Base-by-base conservation (phyloP, 2,329 filamentous ascomycete species). In the Colletotrichum eleusines region DNA sequence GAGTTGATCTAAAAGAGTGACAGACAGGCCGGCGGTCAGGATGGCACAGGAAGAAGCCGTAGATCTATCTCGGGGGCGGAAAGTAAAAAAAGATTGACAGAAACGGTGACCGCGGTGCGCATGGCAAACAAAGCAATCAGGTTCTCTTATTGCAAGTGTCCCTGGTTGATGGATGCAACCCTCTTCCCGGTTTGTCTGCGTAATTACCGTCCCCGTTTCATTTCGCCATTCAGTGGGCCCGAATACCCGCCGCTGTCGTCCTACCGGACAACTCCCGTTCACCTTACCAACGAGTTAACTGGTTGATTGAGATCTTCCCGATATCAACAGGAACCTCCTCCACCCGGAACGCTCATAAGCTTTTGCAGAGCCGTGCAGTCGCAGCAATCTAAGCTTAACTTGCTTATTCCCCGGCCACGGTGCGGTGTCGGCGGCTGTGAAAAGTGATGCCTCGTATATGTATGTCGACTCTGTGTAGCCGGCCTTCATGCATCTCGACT, bases 1-100 rank as follows among this genome's bases (percentile, higher is more conserved):
- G 42, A 53, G 66, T 54, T 59, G 61, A 55, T 57, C 50, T 46
- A 65, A 65, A 69, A 54, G 66, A 69, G 42, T 53, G 66, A 62
- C 57, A 48, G 28, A 35, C 20, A 11, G 33, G 9, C 33, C 33
- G 33, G 33, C 28, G 50, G 16, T 33, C 14, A 48, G 38, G n/a
- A 55, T 44, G 38, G 31, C 38, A 46, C 61, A 53, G 38, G 26
- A 61, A 38, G 16, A 28, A 7, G 31, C 46, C 38, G 66, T 65
- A 38, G 61, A 58, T 31, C 62, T 53, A n/a, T 33, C 4, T 33
- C 48, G 44, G 53, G 51, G 44, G 31, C 44, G 31, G 16, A 35
- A 54, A 54, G 61, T 16, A 33, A 59, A 61, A 59, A 4, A 33
- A 33, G 7, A 33, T 3, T 3, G 35, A 53, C 38, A 23, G n/a